Evolutionary conservation across 2,329 filamentous ascomycete species (phyloP).

Genomic region (Celoporthe dispersa): DNA sequence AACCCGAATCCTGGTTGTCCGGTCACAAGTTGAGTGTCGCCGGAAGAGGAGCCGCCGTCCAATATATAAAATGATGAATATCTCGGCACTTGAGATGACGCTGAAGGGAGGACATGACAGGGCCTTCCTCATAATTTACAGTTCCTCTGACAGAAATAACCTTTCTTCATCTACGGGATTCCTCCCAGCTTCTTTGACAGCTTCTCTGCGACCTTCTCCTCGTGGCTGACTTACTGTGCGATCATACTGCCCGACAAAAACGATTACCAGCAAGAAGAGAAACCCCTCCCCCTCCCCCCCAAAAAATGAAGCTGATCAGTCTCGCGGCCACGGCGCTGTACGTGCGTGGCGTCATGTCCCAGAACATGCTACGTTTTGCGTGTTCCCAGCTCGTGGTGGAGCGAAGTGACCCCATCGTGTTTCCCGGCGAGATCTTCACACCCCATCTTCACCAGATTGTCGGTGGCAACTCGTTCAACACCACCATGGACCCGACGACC

Average conservation of each 20-base stretch:
- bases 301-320: constrained; percentile 37
- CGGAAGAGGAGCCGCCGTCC: background rate
- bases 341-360: constrained; percentile 37
- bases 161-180: background rate
- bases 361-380: constrained; percentile 52
- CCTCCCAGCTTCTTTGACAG: background rate
- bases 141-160: background rate
- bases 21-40: background rate
- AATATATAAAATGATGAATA: background rate
- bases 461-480: constrained; percentile 50
- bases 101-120: background rate
- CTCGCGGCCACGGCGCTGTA: constrained; percentile 37
- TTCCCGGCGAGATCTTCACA: constrained; percentile 49
- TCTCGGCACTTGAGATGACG: background rate
- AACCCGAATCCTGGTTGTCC: background rate
- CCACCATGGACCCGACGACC: constrained; percentile 45
- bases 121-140: background rate
- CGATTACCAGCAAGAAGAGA: background rate
- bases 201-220: background rate
- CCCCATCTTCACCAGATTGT: constrained; percentile 54
- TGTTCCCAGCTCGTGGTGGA: constrained; percentile 54
- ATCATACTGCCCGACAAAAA: background rate
- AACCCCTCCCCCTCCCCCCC: no score
- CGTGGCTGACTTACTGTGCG: background rate
- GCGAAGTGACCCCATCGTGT: constrained; percentile 51